These are phyloP conservation scores for Skeletonema grethae DNA, from an alignment of 108 stramenopile genomes.

Conservation along the genomic window DNA sequence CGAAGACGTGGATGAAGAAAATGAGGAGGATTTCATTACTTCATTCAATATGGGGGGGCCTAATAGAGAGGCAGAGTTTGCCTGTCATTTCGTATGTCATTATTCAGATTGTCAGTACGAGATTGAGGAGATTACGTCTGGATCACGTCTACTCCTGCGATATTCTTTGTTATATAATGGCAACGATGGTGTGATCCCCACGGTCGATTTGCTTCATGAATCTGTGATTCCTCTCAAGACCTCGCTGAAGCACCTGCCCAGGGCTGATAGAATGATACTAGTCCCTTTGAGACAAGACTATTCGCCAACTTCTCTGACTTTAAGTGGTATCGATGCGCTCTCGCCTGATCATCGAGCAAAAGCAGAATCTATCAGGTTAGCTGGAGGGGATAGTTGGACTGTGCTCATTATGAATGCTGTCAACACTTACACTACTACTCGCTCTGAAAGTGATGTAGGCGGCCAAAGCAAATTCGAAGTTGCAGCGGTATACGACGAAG, in stretches of 20 bases:
- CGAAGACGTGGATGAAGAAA: constrained; percentile 14
- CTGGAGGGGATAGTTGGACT: constrained; percentile 11
- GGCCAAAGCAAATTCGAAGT: neutral
- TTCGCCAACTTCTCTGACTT: neutral
- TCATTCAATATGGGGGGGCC: neutral
- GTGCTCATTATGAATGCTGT: constrained; percentile 5
- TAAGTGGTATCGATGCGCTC: constrained; percentile 16
- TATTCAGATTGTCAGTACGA: constrained; percentile 10
- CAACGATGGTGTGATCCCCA: neutral
- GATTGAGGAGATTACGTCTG: constrained; percentile 9
- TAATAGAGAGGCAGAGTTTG: neutral
- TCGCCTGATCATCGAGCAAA: neutral
- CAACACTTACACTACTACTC: neutral
- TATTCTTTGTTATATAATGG: neutral
- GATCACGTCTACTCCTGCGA: constrained; percentile 4
- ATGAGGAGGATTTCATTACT: neutral
- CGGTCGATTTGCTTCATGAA: neutral
- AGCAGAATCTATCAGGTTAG: constrained; percentile 14
- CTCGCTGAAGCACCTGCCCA: constrained; percentile 9
- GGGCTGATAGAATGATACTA: constrained; percentile 8
- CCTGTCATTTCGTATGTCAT: constrained; percentile 5
- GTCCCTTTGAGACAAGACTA: constrained; percentile 19
- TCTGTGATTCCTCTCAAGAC: neutral
- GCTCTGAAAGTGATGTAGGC: neutral
- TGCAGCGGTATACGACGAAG: neutral